Conservation (phyloP, 148 eudicot genomes). For the Dysphania ambrosioides region DNA sequence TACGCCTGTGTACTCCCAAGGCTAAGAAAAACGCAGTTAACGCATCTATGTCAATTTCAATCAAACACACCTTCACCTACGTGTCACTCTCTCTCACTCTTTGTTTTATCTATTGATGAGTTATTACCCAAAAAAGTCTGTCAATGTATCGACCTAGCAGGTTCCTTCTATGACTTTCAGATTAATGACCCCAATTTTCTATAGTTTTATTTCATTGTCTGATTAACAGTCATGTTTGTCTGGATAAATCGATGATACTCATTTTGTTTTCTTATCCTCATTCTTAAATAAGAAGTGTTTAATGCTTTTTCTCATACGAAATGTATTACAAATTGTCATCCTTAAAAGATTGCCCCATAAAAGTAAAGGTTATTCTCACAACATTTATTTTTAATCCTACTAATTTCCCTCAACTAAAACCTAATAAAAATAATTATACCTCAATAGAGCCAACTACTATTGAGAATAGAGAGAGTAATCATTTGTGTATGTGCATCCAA, state of each 20-base stretch:
- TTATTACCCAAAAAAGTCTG: slow-evolving; percentile 11
- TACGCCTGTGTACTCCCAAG: neutral
- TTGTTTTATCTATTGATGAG: slow-evolving; percentile 1
- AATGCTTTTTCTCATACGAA: too few species aligned
- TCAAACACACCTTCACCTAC: neutral
- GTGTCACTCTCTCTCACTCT: neutral
- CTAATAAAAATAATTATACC: too few species aligned
- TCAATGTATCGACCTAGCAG: slow-evolving; percentile 13
- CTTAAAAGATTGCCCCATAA: too few species aligned
- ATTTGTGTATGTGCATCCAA: too few species aligned
- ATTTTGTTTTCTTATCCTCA: neutral
- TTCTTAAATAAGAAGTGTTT: too few species aligned
- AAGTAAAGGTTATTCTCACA: too few species aligned
- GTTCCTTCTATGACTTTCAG: slow-evolving; percentile 23
- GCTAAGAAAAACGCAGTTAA: neutral
- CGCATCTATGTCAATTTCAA: slow-evolving; percentile 9
- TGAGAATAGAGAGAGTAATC: too few species aligned
- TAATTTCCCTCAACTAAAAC: too few species aligned
- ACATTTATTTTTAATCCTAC: too few species aligned
- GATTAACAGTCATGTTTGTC: neutral
- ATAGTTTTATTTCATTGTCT: neutral
- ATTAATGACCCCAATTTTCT: neutral
- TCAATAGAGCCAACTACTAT: too few species aligned
- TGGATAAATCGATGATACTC: neutral
- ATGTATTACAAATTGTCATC: too few species aligned